Conservation (phyloP, 441 rosid genomes). For the Erodium texanum region DNA sequence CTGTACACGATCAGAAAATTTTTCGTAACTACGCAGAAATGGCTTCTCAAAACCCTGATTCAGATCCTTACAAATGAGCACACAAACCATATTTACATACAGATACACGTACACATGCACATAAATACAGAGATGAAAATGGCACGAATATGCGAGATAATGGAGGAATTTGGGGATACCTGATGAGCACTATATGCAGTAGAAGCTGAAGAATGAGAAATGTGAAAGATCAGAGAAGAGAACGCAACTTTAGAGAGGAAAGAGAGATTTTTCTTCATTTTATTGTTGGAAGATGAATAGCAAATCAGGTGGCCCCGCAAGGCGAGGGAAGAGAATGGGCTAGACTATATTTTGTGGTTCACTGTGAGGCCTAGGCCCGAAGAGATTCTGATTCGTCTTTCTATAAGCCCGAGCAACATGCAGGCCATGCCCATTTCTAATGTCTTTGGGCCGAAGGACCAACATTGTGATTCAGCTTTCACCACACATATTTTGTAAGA, state of each 20-base stretch:
- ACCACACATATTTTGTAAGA: too few species aligned
- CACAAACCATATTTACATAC: too few species aligned
- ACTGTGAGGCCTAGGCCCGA: not conserved
- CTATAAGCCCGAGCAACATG: too few species aligned
- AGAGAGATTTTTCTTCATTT: too few species aligned
- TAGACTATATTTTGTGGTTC: not conserved
- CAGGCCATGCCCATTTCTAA: too few species aligned
- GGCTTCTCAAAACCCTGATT: not conserved
- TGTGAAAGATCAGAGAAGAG: not conserved
- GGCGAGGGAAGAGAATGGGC: not conserved
- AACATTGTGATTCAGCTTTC: too few species aligned
- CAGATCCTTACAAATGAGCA: not conserved
- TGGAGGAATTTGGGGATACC: not conserved
- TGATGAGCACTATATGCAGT: slow-evolving; percentile 1
- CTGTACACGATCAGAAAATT: not conserved
- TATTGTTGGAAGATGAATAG: too few species aligned
- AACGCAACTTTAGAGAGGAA: not conserved
- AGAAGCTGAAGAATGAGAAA: not conserved
- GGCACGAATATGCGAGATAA: not conserved
- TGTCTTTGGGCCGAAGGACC: too few species aligned
- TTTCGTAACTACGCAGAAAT: not conserved
- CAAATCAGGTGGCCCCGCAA: not conserved
- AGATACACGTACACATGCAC: too few species aligned
- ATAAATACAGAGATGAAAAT: not conserved
- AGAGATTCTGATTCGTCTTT: not conserved